Evolutionary conservation across 1,139 yeast genomes (phyloP).

Genomic region (Scheffersomyces lignicola): DNA sequence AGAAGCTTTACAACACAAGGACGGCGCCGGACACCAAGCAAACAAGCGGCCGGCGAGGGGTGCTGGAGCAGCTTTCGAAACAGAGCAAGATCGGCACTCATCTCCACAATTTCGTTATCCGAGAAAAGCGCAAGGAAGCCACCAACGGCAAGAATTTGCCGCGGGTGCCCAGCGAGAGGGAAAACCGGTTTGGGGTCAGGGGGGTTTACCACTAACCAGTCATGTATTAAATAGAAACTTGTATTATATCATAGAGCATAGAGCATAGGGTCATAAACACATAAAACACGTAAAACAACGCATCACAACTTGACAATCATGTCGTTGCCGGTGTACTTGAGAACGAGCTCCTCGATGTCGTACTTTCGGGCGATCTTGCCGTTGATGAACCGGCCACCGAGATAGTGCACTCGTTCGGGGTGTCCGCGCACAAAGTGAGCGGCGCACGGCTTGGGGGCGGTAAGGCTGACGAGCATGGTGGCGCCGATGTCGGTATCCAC

Average conservation of each 20-base stretch:
- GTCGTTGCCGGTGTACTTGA: conserved; percentile 35
- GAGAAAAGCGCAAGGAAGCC: conserved; percentile 1
- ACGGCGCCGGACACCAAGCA: background rate
- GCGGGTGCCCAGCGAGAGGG: conserved; percentile 3
- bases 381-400: conserved; percentile 88
- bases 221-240: background rate
- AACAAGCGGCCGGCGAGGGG: background rate
- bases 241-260: background rate
- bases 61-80: background rate
- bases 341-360: conserved; percentile 53
- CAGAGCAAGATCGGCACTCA: background rate
- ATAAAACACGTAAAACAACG: background rate
- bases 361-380: conserved; percentile 66
- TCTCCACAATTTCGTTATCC: background rate
- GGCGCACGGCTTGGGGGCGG: conserved; percentile 94
- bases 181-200: conserved; percentile 4
- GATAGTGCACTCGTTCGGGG: conserved; percentile 53
- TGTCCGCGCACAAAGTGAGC: conserved; percentile 32
- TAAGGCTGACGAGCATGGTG: conserved; percentile 69
- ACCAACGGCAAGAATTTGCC: conserved; percentile 2
- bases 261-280: background rate
- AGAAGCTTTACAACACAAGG: background rate
- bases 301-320: conserved; percentile 34
- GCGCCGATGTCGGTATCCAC: conserved; percentile 52
- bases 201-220: background rate